Percentiles rank a stretch among this genome's conserved stretches.
These are phyloP conservation scores for Blastomyces gilchristii DNA, from an alignment of 2,329 filamentous ascomycete species.

Conservation along the genomic window DNA sequence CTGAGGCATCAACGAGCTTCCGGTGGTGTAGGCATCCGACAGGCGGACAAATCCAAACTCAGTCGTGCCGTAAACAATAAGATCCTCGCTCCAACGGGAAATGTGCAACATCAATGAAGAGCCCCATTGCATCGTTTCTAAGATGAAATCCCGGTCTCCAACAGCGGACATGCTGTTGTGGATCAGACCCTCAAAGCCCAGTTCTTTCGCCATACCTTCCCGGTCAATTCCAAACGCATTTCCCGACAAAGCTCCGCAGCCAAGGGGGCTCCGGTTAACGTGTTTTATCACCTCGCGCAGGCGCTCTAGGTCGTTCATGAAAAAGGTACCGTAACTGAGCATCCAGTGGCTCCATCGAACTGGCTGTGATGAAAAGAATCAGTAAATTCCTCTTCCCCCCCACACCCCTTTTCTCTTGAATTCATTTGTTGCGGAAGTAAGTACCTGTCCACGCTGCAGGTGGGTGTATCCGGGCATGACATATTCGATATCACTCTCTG, in stretches of 20 bases:
- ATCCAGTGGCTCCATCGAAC: conserved; percentile 77
- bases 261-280: conserved; percentile 63
- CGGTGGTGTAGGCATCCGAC: conserved; percentile 71
- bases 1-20: conserved; percentile 68
- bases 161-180: conserved; percentile 70
- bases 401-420: neutral
- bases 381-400: neutral
- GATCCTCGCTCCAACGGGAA: conserved; percentile 70
- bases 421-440: neutral
- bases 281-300: conserved; percentile 61
- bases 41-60: conserved; percentile 69
- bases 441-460: conserved; percentile 44
- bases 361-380: conserved; percentile 38
- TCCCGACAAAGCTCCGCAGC: conserved; percentile 66
- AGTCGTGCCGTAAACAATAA: conserved; percentile 69
- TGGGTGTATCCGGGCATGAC: conserved; percentile 87
- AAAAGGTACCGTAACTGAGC: conserved; percentile 61
- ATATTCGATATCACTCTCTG: conserved; percentile 63
- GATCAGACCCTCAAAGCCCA: conserved; percentile 65
- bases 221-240: conserved; percentile 76
- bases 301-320: conserved; percentile 64
- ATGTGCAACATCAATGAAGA: conserved; percentile 70
- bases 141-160: conserved; percentile 69
- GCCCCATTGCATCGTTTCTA: conserved; percentile 72
- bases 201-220: conserved; percentile 65